Percentiles rank a stretch among this genome's conserved stretches.
Conservation (phyloP, 2,329 filamentous ascomycete genomes). For the Talaromyces sp. region DNA sequence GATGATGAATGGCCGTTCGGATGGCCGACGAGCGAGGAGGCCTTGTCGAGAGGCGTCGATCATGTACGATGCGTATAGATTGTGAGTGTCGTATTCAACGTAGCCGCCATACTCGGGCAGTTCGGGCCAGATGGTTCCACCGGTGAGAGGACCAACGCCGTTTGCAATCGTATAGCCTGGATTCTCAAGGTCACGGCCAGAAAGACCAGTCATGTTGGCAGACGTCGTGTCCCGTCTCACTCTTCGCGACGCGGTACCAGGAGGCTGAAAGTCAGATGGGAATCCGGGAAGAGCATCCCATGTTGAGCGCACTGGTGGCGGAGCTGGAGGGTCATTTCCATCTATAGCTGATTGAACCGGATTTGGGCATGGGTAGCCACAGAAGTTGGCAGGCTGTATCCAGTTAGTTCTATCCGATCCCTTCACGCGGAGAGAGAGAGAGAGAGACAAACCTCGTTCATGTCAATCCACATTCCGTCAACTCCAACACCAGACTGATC, state of each 20-base stretch:
- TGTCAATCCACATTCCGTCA: conserved; percentile 74
- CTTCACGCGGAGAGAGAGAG: too few species aligned
- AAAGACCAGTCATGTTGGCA: conserved; percentile 47
- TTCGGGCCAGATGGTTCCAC: conserved; percentile 63
- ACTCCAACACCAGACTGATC: conserved; percentile 65
- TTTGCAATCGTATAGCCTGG: conserved; percentile 66
- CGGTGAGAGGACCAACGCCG: conserved; percentile 49
- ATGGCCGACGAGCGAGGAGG: conserved; percentile 63
- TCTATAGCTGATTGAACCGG: conserved; percentile 49
- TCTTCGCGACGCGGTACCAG: neutral
- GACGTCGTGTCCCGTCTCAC: neutral
- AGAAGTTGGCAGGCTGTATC: conserved; percentile 46
- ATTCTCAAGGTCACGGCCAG: conserved; percentile 59
- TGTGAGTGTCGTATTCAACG: conserved; percentile 71
- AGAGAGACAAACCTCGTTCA: conserved; percentile 52
- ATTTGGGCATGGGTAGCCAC: conserved; percentile 54
- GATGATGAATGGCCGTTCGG: conserved; percentile 65
- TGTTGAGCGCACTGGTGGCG: conserved; percentile 61
- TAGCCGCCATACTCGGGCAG: conserved; percentile 61
- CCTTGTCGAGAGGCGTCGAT: conserved; percentile 60
- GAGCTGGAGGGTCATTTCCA: conserved; percentile 51
- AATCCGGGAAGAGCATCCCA: conserved; percentile 68
- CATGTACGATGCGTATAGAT: conserved; percentile 72
- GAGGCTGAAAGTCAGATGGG: conserved; percentile 63
- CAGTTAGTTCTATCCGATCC: neutral